These are phyloP conservation scores for Cnidoscolus chayamansa DNA, from an alignment of 441 rosid species.

Conservation along the genomic window DNA sequence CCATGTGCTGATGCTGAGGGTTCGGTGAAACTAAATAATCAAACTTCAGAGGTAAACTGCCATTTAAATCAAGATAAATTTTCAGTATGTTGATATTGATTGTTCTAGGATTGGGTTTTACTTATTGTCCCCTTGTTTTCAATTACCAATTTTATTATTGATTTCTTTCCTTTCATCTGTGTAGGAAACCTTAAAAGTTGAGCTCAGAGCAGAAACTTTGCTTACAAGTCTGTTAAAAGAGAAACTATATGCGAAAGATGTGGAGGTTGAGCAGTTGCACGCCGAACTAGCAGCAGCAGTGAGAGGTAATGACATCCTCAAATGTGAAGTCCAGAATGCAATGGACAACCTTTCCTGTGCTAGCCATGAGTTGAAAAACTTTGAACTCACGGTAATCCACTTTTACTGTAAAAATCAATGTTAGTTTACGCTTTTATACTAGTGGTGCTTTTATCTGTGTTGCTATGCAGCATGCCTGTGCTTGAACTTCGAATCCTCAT, in stretches of 20 bases:
- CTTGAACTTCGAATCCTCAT: too few relatives aligned
- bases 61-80: not conserved
- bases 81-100: not conserved
- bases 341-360: constrained; percentile 66
- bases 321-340: constrained; percentile 64
- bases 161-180: constrained; percentile 16
- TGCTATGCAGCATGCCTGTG: too few relatives aligned
- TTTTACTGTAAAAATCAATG: not conserved
- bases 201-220: constrained; percentile 69
- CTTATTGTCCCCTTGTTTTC: constrained; percentile 5
- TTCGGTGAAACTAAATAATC: constrained; percentile 38
- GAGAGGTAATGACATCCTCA: constrained; percentile 71
- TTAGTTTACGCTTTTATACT: not conserved
- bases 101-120: not conserved
- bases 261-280: constrained; percentile 77
- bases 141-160: not conserved
- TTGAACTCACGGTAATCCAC: constrained; percentile 70
- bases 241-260: constrained; percentile 76
- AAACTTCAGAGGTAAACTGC: constrained; percentile 47
- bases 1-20: constrained; percentile 21
- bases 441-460: too few relatives aligned
- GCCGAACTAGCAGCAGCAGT: constrained; percentile 83
- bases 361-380: constrained; percentile 65
- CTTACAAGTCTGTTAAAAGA: constrained; percentile 73
- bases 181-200: constrained; percentile 56